A percentile compares a stretch with the other conserved stretches of the same genome.
phyloP scores from a whole-genome alignment of 1,284 basidiomycete species.

The Heterobasidion irregulare region DNA sequence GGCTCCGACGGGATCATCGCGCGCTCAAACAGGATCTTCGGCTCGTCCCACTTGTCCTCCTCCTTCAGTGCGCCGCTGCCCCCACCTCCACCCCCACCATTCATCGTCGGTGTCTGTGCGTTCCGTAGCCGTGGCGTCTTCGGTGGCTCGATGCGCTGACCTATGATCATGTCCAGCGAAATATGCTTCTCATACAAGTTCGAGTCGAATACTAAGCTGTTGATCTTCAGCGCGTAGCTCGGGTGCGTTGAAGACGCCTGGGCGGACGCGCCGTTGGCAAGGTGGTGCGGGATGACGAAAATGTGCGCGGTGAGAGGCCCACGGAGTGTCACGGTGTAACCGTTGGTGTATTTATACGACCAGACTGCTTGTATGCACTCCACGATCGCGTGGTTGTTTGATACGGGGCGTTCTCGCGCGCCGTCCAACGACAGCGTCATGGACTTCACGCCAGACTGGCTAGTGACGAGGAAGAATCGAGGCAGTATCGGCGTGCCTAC shows the following conservation, averaged over 20 bases:
- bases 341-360: constrained; percentile 70
- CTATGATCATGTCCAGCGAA: constrained; percentile 47
- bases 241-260: constrained; percentile 5
- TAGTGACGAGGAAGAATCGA: constrained; percentile 75
- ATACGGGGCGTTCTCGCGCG: constrained; percentile 50
- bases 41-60: constrained; percentile 55
- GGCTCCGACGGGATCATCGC: constrained; percentile 66
- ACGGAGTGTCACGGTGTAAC: constrained; percentile 64
- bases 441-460: constrained; percentile 70
- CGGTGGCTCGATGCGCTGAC: constrained; percentile 32
- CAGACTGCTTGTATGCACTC: constrained; percentile 64
- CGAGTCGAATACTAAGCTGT: constrained; percentile 63
- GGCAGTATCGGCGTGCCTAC: constrained; percentile 68
- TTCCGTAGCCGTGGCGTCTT: constrained; percentile 29
- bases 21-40: constrained; percentile 41
- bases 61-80: constrained; percentile 18
- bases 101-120: constrained; percentile 30
- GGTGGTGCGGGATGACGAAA: constrained; percentile 25
- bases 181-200: constrained; percentile 63
- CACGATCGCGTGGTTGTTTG: constrained; percentile 43
- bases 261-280: constrained; percentile 9
- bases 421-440: constrained; percentile 69
- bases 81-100: constrained; percentile 17
- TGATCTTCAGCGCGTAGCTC: constrained; percentile 44
- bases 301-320: constrained; percentile 63